Base-by-base conservation (phyloP, 1,284 basidiomycete genomes). In the Pseudozyma sp. region DNA sequence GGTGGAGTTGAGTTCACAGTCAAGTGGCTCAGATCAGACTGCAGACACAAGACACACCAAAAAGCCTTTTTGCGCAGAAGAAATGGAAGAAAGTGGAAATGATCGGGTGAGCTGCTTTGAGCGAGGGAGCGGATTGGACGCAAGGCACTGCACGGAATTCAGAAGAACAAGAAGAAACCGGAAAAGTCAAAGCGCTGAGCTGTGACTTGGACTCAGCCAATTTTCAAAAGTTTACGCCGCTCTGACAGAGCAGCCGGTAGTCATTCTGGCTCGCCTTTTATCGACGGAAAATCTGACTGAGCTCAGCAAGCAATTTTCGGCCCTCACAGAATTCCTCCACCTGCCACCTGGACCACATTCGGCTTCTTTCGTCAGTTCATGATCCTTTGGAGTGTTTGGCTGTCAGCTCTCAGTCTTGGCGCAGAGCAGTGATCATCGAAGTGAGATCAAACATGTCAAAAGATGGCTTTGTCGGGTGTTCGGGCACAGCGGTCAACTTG, bases 1-100 rank as follows among this genome's bases (percentile, higher is more conserved):
- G 66, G 61, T 64, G 65, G 65, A 67, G 64, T 61, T 61, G 53
- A 31, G 25, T 31, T 31, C 25, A 6, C 31, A 58, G 39, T 55
- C 21, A 35, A 31, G 19, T 48, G 52, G 50, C 48, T 19, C 21
- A 31, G 47, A 40, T 42, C 51, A 40, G 51, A 45, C 36, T 51
- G 16, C 39, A 47, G 35, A 34, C 16, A 25, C n/a, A 10, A 36
- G 36, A 44, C 49, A 49, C 19, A 54, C 51, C 21, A 55, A 40
- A 19, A 43, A 54, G 39, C 14, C 19, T 9, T 9, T 18, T 9
- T 18, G n/a, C 43, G 16, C 16, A 44, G 43, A 44, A 44, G 43
- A 44, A 44, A 44, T 47, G 50, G 49, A 59, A 52, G 50, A 52
- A 53, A 59, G 43, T 51, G 58, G 58, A 59, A 59, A 52, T 59